Evolutionary conservation across 1,284 basidiomycete genomes (phyloP).

Genomic region (Takashimella koratensis): DNA sequence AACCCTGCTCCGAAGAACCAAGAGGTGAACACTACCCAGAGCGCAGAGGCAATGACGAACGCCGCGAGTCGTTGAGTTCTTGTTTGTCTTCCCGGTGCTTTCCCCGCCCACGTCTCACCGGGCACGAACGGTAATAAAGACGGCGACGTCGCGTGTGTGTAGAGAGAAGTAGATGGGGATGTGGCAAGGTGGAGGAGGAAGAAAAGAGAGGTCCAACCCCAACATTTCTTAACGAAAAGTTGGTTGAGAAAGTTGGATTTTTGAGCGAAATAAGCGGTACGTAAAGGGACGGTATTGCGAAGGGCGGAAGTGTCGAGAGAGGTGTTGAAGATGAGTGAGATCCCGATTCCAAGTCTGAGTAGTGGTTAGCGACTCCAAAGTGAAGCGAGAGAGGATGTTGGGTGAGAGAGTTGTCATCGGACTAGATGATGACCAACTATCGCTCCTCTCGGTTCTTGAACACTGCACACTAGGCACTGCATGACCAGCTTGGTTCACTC

Average conservation of each 20-base stretch:
- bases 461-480: not conserved
- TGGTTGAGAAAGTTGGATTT: slow-evolving; percentile 80
- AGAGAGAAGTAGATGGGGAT: slow-evolving; percentile 9
- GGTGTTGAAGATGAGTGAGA: slow-evolving; percentile 62
- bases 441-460: not conserved
- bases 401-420: not conserved
- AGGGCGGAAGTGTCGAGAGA: slow-evolving; percentile 25
- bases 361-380: not conserved
- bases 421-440: not conserved
- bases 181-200: slow-evolving; percentile 55
- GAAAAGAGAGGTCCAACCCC: slow-evolving; percentile 80
- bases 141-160: not conserved
- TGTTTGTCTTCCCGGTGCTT: slow-evolving; percentile 35
- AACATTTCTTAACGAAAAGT: slow-evolving; percentile 82
- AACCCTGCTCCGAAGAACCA: slow-evolving; percentile 93
- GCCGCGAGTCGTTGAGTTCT: slow-evolving; percentile 54
- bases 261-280: slow-evolving; percentile 66
- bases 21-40: slow-evolving; percentile 72
- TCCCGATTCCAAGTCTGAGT: slow-evolving; percentile 31
- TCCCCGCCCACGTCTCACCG: not conserved
- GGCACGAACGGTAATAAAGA: not conserved
- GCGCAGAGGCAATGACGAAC: slow-evolving; percentile 62
- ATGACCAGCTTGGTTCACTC: slow-evolving; percentile 10
- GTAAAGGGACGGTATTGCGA: slow-evolving; percentile 43
- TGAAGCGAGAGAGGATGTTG: not conserved